phyloP scores from a whole-genome alignment of 1,284 basidiomycete genomes.

The Tylopilus orsonianus region DNA sequence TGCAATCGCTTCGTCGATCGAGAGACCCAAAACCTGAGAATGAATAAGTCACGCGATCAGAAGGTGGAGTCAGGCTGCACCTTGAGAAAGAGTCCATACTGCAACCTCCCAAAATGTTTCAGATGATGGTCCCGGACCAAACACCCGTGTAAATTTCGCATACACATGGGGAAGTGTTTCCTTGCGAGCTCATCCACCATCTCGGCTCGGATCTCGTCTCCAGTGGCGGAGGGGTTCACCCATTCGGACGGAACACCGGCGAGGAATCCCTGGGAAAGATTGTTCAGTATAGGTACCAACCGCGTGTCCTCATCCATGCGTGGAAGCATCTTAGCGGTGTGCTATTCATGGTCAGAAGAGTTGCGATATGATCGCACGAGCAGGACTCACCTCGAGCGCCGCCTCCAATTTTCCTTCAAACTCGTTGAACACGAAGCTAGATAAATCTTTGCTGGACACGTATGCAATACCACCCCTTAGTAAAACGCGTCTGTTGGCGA shows the following conservation, averaged over 20 bases:
- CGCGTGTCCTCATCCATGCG: conserved; percentile 96
- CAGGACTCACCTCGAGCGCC: conserved; percentile 70
- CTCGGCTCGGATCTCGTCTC: conserved; percentile 81
- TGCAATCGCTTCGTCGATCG: conserved; percentile 90
- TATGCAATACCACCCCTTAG: conserved; percentile 87
- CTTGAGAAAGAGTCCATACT: conserved; percentile 96
- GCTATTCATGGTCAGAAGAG: conserved; percentile 41
- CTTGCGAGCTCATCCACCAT: conserved; percentile 90
- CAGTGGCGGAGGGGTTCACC: conserved; percentile 52
- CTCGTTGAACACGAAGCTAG: conserved; percentile 87
- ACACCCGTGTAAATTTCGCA: conserved; percentile 87
- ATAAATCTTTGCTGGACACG: conserved; percentile 80
- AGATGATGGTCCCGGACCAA: conserved; percentile 82
- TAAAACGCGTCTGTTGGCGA: conserved; percentile 83
- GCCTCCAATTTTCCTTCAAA: conserved; percentile 78
- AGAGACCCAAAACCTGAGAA: conserved; percentile 82
- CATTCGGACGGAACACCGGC: conserved; percentile 89
- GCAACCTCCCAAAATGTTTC: conserved; percentile 90
- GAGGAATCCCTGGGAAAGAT: conserved; percentile 93
- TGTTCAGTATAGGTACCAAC: conserved; percentile 86
- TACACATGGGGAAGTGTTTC: conserved; percentile 95
- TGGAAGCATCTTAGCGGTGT: conserved; percentile 86
- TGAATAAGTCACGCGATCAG: background rate
- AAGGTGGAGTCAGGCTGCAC: conserved; percentile 39
- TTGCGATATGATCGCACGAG: background rate